Evolutionary conservation across 371 early-diverging fungal species (phyloP), one percentile per base, ranked within the genome.

Genomic region (Encephalitozoon romaleae): DNA sequence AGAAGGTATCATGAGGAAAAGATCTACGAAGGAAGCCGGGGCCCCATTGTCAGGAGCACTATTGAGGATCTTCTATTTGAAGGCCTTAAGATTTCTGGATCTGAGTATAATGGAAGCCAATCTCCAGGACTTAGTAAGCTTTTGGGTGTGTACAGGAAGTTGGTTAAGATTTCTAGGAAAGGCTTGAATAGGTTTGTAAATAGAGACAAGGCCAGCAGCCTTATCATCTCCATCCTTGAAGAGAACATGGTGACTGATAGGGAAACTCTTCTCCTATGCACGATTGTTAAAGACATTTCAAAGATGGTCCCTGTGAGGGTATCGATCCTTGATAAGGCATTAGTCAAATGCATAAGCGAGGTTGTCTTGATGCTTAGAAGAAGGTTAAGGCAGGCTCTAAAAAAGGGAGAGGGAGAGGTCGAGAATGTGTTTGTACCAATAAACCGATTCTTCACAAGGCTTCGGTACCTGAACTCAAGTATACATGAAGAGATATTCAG

Each of bases 281-380:
- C 59, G 4, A 59, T 59, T 59, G 15, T 59, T 0, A 30, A 32
- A 12, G 59, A 59, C 34, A 59, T 59, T n/a, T 59, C 34, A 2
- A 9, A 34, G 34, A 59, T 59, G 9, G 12, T 59, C 34, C 59
- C 59, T n/a, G 59, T 59, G 2, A 59, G 34, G 34, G 38, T 59
- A 18, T 59, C 59, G 32, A 34, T 59, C 34, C 59, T 59, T 34
- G 59, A 59, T 18, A 59, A 59, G 59, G 59, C 59, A 18, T 15
- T 59, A 2, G 59, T 59, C 15, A 38, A 34, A 12, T 59, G 59
- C 21, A 18, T 38, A 59, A 15, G 12, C 1, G 34, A 34, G 12
- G 59, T 59, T 30, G 59, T 38, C 3, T 4, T 11, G 12, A 38
- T 59, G 59, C 28, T 59, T 11, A 21, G 38, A n/a, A 59, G 28